phyloP scores from a whole-genome alignment of 2,329 filamentous ascomycete genomes.

The Aspergillus sp. region DNA sequence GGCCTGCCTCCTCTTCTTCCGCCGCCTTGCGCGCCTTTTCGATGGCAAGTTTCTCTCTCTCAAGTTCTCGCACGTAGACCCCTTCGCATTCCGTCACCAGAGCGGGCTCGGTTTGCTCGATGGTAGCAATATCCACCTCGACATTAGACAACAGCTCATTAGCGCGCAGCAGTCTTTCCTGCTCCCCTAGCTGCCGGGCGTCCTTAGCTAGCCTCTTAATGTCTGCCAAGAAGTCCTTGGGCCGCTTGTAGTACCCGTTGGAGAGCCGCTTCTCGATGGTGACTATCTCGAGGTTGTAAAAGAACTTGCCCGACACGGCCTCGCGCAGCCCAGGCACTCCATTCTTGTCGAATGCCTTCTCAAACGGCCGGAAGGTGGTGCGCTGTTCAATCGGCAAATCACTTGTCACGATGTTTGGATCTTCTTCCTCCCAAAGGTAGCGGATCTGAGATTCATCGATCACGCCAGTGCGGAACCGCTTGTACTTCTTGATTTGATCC shows the following conservation, averaged over 20 bases:
- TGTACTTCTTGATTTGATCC: conserved; percentile 95
- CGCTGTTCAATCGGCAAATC: conserved; percentile 60
- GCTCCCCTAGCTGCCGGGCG: conserved; percentile 77
- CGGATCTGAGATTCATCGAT: conserved; percentile 73
- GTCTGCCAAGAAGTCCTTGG: conserved; percentile 85
- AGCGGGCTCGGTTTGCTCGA: conserved; percentile 66
- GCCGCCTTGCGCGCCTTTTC: conserved; percentile 53
- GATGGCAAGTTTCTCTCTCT: conserved; percentile 65
- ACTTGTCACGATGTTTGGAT: conserved; percentile 66
- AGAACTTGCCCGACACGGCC: conserved; percentile 76
- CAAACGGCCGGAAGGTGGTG: conserved; percentile 70
- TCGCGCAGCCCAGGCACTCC: conserved; percentile 76
- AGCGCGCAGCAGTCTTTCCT: conserved; percentile 78
- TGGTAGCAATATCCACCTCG: conserved; percentile 82
- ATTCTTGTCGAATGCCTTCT: conserved; percentile 76
- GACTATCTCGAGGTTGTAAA: conserved; percentile 89
- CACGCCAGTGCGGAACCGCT: conserved; percentile 78
- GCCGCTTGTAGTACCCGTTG: conserved; percentile 92
- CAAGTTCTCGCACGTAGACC: conserved; percentile 72
- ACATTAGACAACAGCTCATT: conserved; percentile 92
- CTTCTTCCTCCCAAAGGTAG: conserved; percentile 81
- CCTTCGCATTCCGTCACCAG: conserved; percentile 75
- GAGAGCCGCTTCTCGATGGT: conserved; percentile 95
- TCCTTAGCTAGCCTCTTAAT: conserved; percentile 84
- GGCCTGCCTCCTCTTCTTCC: conserved; percentile 43